phyloP scores from a whole-genome alignment of 139 green algal species.

The Dunaliella sp. region DNA sequence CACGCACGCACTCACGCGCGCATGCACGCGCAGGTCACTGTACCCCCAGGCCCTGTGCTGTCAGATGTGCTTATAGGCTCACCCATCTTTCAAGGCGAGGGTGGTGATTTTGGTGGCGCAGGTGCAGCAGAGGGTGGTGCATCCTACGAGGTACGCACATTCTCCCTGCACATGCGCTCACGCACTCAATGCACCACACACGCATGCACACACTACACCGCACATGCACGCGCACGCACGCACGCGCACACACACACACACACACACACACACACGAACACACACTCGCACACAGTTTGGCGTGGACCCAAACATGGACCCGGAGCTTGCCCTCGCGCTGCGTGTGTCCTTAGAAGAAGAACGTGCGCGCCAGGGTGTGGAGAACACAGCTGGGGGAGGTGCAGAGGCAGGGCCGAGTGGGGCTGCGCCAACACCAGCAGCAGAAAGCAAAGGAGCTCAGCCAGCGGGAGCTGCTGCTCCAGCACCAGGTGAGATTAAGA shows the following conservation, averaged over 20 bases:
- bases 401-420: constrained; percentile 23
- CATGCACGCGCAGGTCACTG: constrained; percentile 53
- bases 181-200: no score
- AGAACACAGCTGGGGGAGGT: constrained; percentile 25
- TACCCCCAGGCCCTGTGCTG: constrained; percentile 86
- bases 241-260: no score
- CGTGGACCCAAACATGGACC: constrained; percentile 96
- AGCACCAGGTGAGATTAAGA: constrained; percentile 11
- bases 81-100: constrained; percentile 86
- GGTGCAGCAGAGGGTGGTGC: constrained; percentile 37
- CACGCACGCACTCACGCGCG: no score
- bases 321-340: constrained; percentile 89
- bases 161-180: no score
- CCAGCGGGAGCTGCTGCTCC: constrained; percentile 21
- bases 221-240: no score
- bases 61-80: constrained; percentile 90
- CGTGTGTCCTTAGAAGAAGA: constrained; percentile 97
- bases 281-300: no score
- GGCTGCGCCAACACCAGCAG: constrained; percentile 22
- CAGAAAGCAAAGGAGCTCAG: constrained; percentile 35
- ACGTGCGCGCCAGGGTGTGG: constrained; percentile 76
- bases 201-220: no score
- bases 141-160: no score
- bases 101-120: constrained; percentile 53
- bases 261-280: no score